Evolutionary conservation across 352 stramenopile species (phyloP).

Genomic region (Saprolegnia parasitica): DNA sequence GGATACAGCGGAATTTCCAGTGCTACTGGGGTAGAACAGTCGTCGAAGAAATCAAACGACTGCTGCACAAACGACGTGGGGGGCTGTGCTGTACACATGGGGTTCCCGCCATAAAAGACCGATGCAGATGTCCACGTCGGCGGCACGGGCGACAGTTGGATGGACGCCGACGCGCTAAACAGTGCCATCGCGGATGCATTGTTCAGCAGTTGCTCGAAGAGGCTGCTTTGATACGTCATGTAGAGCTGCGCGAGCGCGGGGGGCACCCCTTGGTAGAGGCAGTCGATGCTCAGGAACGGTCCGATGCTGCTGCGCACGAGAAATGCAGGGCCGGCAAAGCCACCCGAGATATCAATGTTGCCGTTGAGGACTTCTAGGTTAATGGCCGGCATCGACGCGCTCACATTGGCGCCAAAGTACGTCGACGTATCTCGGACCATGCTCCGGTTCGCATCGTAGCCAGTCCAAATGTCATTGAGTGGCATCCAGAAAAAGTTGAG

Average conservation of each 20-base stretch:
- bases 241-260: not conserved
- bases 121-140: conserved; percentile 7
- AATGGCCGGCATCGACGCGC: not conserved
- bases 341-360: not conserved
- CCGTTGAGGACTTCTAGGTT: not conserved
- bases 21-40: not conserved
- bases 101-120: conserved; percentile 13
- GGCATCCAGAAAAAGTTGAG: not conserved
- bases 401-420: not conserved
- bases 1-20: not conserved
- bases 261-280: not conserved
- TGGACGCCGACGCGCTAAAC: not conserved
- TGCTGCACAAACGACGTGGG: conserved; percentile 7
- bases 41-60: conserved; percentile 15
- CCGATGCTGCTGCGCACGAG: not conserved
- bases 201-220: not conserved
- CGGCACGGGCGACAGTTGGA: not conserved
- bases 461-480: not conserved
- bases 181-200: not conserved
- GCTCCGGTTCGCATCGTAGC: not conserved
- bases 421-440: not conserved
- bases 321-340: not conserved
- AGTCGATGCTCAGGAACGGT: not conserved
- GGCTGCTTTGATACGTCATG: not conserved
- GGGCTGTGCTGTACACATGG: not conserved